Conservation (phyloP, 768 basidiomycete species). For the Lactifluus piperatus region DNA sequence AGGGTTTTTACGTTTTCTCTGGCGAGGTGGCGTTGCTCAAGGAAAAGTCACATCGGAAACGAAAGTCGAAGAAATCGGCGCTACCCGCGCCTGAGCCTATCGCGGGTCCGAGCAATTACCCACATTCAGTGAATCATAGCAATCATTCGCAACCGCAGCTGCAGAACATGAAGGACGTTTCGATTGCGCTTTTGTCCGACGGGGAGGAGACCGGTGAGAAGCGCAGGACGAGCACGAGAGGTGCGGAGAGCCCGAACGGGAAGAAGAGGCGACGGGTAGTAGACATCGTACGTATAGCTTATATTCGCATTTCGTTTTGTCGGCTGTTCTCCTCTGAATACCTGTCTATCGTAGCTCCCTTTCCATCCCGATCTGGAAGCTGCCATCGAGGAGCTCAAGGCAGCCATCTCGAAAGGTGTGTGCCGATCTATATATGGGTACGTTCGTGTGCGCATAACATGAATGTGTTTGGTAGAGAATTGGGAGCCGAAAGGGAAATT, state of each 20-base stretch:
- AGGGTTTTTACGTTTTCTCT: slow-evolving; percentile 85
- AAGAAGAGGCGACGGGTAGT: slow-evolving; percentile 68
- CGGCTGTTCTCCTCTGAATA: too few species aligned
- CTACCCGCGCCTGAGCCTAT: slow-evolving; percentile 16
- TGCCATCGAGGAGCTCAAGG: slow-evolving; percentile 51
- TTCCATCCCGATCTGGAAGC: slow-evolving; percentile 67
- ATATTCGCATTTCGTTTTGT: background rate
- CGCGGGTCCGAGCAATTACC: slow-evolving; percentile 17
- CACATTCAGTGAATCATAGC: background rate
- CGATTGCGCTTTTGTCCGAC: slow-evolving; percentile 39
- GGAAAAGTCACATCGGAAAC: slow-evolving; percentile 39
- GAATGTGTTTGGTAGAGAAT: slow-evolving; percentile 37
- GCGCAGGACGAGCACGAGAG: slow-evolving; percentile 11
- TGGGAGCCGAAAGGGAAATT: slow-evolving; percentile 87
- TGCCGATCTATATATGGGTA: background rate
- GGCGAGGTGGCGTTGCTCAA: slow-evolving; percentile 84
- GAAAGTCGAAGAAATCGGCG: slow-evolving; percentile 20
- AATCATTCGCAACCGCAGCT: slow-evolving; percentile 19
- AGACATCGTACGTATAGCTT: slow-evolving; percentile 41
- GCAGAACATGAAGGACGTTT: slow-evolving; percentile 41
- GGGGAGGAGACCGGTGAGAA: slow-evolving; percentile 25
- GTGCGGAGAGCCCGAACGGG: slow-evolving; percentile 23
- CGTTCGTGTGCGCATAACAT: background rate
- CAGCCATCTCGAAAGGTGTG: slow-evolving; percentile 51
- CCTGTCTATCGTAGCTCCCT: slow-evolving; percentile 37